Evolutionary conservation across 805 yeast genomes (phyloP).

Genomic region (Peterozyma xylosa): DNA sequence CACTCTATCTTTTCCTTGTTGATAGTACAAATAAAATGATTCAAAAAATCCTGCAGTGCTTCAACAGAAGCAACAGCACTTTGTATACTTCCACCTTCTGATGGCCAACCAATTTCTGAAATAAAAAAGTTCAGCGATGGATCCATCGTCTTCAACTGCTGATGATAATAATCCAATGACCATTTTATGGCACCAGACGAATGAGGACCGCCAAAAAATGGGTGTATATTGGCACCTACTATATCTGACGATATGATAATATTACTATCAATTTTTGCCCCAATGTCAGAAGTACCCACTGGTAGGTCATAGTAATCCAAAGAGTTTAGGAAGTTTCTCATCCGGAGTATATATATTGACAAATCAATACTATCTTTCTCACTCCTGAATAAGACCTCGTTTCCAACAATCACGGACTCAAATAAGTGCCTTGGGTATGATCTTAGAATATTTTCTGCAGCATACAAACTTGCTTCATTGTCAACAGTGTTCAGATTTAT

Average conservation of each 20-base stretch:
- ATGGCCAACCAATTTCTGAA: constrained; percentile 73
- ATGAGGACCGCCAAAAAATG: constrained; percentile 54
- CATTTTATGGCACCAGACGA: constrained; percentile 43
- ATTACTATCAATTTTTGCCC: constrained; percentile 32
- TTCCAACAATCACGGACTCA: constrained; percentile 50
- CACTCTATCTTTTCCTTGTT: constrained; percentile 32
- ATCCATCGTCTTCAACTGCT: constrained; percentile 23
- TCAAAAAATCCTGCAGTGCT: constrained; percentile 39
- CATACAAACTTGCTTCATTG: constrained; percentile 38
- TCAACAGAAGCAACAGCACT: constrained; percentile 37
- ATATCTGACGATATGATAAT: constrained; percentile 41
- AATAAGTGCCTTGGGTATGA: constrained; percentile 37
- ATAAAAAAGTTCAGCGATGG: constrained; percentile 27
- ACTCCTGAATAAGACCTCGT: constrained; percentile 51
- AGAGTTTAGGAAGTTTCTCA: constrained; percentile 27
- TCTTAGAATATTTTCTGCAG: constrained; percentile 32
- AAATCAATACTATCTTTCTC: constrained; percentile 34
- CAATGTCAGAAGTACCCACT: constrained; percentile 59
- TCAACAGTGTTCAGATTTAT: constrained; percentile 36
- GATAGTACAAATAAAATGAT: constrained; percentile 43
- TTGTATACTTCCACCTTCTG: constrained; percentile 42
- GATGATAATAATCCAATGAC: constrained; percentile 39
- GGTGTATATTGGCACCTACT: constrained; percentile 59
- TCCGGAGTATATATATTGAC: constrained; percentile 31
- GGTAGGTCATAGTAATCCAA: constrained; percentile 32